A percentile compares a stretch with the other conserved stretches of the same genome.
phyloP scores from a whole-genome alignment of 495 filamentous ascomycete species.

The Xylaria castorea region DNA sequence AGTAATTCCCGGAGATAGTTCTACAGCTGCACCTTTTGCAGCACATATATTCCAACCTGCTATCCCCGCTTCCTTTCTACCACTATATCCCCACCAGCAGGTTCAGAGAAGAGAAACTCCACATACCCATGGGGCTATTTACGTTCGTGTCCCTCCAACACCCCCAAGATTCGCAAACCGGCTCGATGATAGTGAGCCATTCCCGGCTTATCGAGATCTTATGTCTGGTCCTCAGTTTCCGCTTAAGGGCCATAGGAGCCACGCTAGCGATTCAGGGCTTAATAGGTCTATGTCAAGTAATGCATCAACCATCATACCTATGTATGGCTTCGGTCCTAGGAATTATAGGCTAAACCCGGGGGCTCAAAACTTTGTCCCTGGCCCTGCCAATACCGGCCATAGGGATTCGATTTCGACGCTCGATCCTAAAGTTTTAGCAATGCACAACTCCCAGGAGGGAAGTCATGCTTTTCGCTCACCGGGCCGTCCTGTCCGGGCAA shows the following conservation, averaged over 20 bases:
- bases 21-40: not conserved
- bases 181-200: conserved; percentile 14
- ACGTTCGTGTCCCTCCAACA: not conserved
- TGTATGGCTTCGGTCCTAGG: not conserved
- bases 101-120: not conserved
- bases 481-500: not conserved
- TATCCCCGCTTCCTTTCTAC: not conserved
- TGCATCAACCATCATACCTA: not conserved
- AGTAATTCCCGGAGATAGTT: not conserved
- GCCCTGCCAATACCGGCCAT: not conserved
- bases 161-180: not conserved
- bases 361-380: conserved; percentile 12
- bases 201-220: conserved; percentile 21
- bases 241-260: not conserved
- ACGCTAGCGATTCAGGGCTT: not conserved
- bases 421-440: not conserved
- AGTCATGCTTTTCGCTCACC: not conserved
- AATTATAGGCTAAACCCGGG: not conserved
- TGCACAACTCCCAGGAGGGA: not conserved
- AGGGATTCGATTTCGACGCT: not conserved
- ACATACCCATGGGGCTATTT: not conserved
- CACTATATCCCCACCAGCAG: not conserved
- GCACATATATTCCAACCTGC: conserved; percentile 3
- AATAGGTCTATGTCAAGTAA: conserved; percentile 10
- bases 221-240: conserved; percentile 16